Percentiles rank a stretch among this genome's conserved stretches.
These are phyloP conservation scores for Babesia gibsoni DNA, from an alignment of 169 alveolate genomes.

Conservation along the genomic window DNA sequence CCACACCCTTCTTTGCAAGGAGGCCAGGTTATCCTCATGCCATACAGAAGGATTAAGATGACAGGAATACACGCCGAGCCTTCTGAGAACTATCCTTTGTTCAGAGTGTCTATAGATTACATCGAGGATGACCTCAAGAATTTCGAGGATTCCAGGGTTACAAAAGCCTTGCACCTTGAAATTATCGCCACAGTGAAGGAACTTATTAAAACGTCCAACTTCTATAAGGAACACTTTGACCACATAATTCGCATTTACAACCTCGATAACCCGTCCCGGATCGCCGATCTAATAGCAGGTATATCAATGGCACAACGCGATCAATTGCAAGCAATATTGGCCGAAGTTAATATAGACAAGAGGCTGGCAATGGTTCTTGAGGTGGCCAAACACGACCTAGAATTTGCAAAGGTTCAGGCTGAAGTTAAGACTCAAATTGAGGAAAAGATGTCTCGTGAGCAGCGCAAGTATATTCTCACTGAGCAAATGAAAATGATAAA, in stretches of 20 bases:
- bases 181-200: slow-evolving; percentile 76
- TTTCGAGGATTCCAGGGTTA: slow-evolving; percentile 57
- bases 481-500: slow-evolving; percentile 80
- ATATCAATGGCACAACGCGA: slow-evolving; percentile 77
- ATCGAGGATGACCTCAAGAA: slow-evolving; percentile 55
- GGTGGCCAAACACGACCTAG: slow-evolving; percentile 76
- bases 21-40: slow-evolving; percentile 79
- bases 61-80: slow-evolving; percentile 64
- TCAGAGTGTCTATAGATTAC: slow-evolving; percentile 57
- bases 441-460: slow-evolving; percentile 75
- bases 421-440: slow-evolving; percentile 73
- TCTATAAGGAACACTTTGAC: slow-evolving; percentile 80
- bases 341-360: slow-evolving; percentile 72
- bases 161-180: slow-evolving; percentile 74
- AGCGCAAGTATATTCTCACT: slow-evolving; percentile 69
- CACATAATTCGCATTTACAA: slow-evolving; percentile 74
- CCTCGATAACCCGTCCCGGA: slow-evolving; percentile 74
- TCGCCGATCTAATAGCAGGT: slow-evolving; percentile 80
- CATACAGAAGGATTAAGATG: slow-evolving; percentile 68
- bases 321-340: slow-evolving; percentile 74
- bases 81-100: slow-evolving; percentile 42
- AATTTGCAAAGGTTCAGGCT: slow-evolving; percentile 72
- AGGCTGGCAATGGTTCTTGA: slow-evolving; percentile 73
- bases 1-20: slow-evolving; percentile 69
- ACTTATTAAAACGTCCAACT: slow-evolving; percentile 72